A percentile compares a stretch with the other conserved stretches of the same genome.
These are phyloP conservation scores for Pinus tabuliformis DNA, from an alignment of 75 land plant genomes.

Conservation along the genomic window DNA sequence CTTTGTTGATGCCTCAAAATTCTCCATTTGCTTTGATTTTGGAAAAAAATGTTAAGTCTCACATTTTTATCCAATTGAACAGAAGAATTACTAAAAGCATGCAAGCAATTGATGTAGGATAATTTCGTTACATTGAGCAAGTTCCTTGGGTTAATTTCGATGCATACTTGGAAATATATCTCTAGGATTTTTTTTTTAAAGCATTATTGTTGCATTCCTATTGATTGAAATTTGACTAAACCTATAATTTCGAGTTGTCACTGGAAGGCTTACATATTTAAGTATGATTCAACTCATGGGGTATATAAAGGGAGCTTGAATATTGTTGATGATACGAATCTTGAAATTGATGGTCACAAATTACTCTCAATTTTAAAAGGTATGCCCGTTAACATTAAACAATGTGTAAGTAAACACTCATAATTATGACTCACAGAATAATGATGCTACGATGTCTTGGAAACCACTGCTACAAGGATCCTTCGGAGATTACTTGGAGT, in stretches of 20 bases:
- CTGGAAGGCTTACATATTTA: conserved; percentile 75
- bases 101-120: too few relatives aligned
- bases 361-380: conserved; percentile 59
- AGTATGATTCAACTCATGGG: conserved; percentile 95
- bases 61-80: neutral
- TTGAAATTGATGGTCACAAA: conserved; percentile 74
- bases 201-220: too few relatives aligned
- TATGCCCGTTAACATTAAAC: neutral
- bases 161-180: too few relatives aligned
- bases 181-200: too few relatives aligned
- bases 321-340: too few relatives aligned
- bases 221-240: neutral
- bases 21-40: neutral
- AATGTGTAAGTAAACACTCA: neutral
- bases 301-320: too few relatives aligned
- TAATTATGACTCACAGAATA: neutral
- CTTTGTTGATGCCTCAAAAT: neutral
- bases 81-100: too few relatives aligned
- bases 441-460: neutral
- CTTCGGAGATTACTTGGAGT: conserved; percentile 95
- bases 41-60: neutral
- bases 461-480: conserved; percentile 48
- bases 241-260: neutral
- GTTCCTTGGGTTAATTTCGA: too few relatives aligned
- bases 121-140: too few relatives aligned